Base-by-base conservation (phyloP, 2,329 filamentous ascomycete genomes). In the Ciborinia camelliae region DNA sequence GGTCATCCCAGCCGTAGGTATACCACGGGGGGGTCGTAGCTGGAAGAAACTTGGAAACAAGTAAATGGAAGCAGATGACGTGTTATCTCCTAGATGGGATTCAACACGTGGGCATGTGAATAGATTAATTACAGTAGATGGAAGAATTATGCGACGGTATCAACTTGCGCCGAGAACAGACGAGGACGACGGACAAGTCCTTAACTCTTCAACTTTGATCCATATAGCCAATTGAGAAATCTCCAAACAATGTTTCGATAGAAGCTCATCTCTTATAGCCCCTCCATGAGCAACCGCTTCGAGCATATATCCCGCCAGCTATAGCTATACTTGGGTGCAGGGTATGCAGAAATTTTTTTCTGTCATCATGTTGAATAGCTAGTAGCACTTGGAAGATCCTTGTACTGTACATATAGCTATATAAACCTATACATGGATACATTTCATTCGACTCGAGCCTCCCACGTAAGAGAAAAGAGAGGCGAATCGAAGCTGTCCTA, bases 381-480 rank as follows among this genome's bases (percentile, higher is more conserved):
- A 32, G 39, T 32, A 45, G 39, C 39, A 57, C 54, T 45, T 32
- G 26, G 20, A 45, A 15, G 26, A 57, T 45, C 26, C 39, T 43
- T 57, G 39, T 23, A 45, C 23, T 43, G 37, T 43, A 30, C 5
- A 41, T 59, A 30, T 59, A 57, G 39, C 57, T 48, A 37, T 48
- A 48, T 48, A 37, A 35, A 48, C 8, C 23, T 23, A 43, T 45
- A 48, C 30, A 32, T 48, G 5, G 5, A 28, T 12, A 37, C 41
- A 59, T 48, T 59, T 35, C 41, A 59, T 59, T 59, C 30, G 43
- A 45, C n/a, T 59, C 12, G 4, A 35, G 43, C 57, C 23, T 37
- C 15, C 57, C 57, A 59, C 57, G 57, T 48, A 59, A 35, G 30
- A 32, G 18, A n/a, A 55, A 57, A 18, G 5, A 32, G 28, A 20